A percentile compares a stretch with the other conserved stretches of the same genome.
These are phyloP conservation scores for Colletotrichum australisinense DNA, from an alignment of 2,329 filamentous ascomycete species.

Conservation along the genomic window DNA sequence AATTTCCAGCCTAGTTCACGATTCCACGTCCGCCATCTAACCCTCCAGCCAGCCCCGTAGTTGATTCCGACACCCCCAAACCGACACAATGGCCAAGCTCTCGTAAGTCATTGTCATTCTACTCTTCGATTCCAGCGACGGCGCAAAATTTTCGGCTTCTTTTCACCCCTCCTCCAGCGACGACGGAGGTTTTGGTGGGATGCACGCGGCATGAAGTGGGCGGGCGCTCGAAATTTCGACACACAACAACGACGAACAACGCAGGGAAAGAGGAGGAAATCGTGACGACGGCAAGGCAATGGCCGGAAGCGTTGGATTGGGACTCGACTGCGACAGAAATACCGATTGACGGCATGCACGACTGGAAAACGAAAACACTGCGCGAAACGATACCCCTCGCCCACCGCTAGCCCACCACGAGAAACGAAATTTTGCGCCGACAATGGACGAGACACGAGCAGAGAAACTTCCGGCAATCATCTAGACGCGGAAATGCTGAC, in stretches of 20 bases:
- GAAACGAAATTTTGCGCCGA: slow-evolving; percentile 19
- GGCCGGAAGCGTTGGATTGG: neutral
- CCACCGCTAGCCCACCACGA: slow-evolving; percentile 13
- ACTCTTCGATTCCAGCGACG: slow-evolving; percentile 11
- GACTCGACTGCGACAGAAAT: neutral
- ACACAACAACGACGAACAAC: slow-evolving; percentile 1
- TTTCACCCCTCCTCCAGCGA: slow-evolving; percentile 36
- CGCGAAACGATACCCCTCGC: slow-evolving; percentile 2
- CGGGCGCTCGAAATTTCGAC: slow-evolving; percentile 24
- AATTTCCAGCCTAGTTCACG: slow-evolving; percentile 32
- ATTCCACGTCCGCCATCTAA: slow-evolving; percentile 37
- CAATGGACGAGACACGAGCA: neutral
- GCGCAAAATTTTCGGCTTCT: slow-evolving; percentile 8
- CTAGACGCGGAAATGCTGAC: slow-evolving; percentile 47
- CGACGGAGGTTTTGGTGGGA: slow-evolving; percentile 26
- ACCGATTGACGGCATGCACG: neutral
- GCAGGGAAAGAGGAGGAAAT: slow-evolving; percentile 25
- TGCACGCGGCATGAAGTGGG: slow-evolving; percentile 21
- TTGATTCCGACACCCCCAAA: slow-evolving; percentile 45
- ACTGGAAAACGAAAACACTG: slow-evolving; percentile 12
- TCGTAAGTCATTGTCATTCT: slow-evolving; percentile 62
- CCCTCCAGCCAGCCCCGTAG: slow-evolving; percentile 35
- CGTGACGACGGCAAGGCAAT: neutral
- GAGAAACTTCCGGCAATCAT: neutral
- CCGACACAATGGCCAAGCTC: slow-evolving; percentile 72